phyloP scores from a whole-genome alignment of 2,329 filamentous ascomycete species.

The Trichophyton mentagrophytes region DNA sequence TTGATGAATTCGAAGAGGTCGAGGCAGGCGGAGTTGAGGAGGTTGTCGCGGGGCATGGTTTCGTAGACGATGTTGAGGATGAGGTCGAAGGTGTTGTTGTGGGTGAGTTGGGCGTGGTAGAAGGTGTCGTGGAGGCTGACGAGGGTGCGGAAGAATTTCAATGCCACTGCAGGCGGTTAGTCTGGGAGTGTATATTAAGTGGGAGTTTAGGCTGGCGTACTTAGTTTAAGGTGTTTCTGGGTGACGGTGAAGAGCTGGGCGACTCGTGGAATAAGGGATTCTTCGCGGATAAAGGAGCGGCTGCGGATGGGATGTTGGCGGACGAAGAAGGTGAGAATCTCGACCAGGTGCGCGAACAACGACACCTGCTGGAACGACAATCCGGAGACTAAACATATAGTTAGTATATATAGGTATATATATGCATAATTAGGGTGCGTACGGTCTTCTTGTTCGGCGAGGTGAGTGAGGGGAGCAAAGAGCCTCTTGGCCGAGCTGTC shows the following conservation, averaged over 20 bases:
- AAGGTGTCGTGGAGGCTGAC: slow-evolving; percentile 81
- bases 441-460: slow-evolving; percentile 52
- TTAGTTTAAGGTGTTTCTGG: slow-evolving; percentile 86
- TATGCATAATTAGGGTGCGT: slow-evolving; percentile 19
- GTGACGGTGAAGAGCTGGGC: slow-evolving; percentile 68
- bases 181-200: not conserved
- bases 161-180: slow-evolving; percentile 48
- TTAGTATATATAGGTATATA: slow-evolving; percentile 10
- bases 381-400: slow-evolving; percentile 42
- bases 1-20: slow-evolving; percentile 90
- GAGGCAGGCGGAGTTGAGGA: slow-evolving; percentile 83
- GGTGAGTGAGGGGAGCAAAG: slow-evolving; percentile 72
- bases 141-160: slow-evolving; percentile 87
- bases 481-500: slow-evolving; percentile 72
- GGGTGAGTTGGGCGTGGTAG: slow-evolving; percentile 71
- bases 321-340: slow-evolving; percentile 88
- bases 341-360: slow-evolving; percentile 81
- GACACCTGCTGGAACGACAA: slow-evolving; percentile 74
- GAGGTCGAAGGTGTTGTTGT: slow-evolving; percentile 68
- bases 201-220: slow-evolving; percentile 29
- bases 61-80: slow-evolving; percentile 73
- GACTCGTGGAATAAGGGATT: slow-evolving; percentile 66
- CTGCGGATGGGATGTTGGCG: slow-evolving; percentile 75
- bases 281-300: slow-evolving; percentile 73
- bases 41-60: slow-evolving; percentile 82